phyloP scores from a whole-genome alignment of 129 eudicot genomes.

The Solidago caesia region DNA sequence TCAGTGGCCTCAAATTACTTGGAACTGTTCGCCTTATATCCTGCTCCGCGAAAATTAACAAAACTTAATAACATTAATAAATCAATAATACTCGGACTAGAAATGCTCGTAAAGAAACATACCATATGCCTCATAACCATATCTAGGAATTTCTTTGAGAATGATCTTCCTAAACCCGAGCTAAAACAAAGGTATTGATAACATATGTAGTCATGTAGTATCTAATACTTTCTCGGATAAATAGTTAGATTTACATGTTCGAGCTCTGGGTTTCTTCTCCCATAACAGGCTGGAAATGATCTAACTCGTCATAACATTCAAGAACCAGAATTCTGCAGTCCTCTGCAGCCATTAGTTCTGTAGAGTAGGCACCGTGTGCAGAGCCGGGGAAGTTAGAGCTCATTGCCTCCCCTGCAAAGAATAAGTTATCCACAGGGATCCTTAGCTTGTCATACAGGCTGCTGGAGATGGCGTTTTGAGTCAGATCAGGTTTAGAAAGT shows the following conservation, averaged over 20 bases:
- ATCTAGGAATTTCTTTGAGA: constrained; percentile 87
- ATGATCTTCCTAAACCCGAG: constrained; percentile 80
- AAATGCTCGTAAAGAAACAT: too few species aligned
- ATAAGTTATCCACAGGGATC: constrained; percentile 88
- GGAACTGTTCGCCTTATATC: constrained; percentile 82
- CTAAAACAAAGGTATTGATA: constrained; percentile 4
- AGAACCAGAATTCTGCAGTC: constrained; percentile 94
- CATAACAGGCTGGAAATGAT: constrained; percentile 79
- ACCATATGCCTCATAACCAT: too few species aligned
- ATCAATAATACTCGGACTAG: too few species aligned
- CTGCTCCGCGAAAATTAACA: constrained; percentile 20
- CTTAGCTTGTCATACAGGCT: constrained; percentile 74
- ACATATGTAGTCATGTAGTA: too few species aligned
- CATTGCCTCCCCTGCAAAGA: constrained; percentile 98
- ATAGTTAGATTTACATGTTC: too few species aligned
- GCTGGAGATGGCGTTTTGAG: not conserved
- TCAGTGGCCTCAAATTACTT: constrained; percentile 77
- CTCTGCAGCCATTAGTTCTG: constrained; percentile 92
- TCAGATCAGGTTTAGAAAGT: not conserved
- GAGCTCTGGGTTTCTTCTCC: constrained; percentile 48
- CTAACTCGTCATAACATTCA: constrained; percentile 86
- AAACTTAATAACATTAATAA: too few species aligned
- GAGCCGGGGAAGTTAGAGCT: constrained; percentile 83
- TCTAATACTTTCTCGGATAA: too few species aligned
- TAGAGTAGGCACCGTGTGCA: constrained; percentile 95